phyloP scores from a whole-genome alignment of 805 yeast genomes.

The Teunomyces barrocoloradensis region DNA sequence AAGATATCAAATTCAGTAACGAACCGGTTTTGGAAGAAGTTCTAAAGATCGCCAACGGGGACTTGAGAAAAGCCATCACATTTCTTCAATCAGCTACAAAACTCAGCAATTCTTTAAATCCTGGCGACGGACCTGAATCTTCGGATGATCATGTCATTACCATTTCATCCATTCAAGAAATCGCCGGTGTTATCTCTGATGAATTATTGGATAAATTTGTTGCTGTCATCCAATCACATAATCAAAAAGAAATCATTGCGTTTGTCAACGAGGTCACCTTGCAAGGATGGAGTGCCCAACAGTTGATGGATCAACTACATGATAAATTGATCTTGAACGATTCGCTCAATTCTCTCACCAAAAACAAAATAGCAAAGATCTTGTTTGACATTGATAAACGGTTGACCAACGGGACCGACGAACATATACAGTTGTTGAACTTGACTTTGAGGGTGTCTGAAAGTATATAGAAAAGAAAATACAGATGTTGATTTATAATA shows the following conservation, averaged over 20 bases:
- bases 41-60: conserved; percentile 78
- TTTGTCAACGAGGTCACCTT: conserved; percentile 52
- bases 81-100: conserved; percentile 80
- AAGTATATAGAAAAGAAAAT: conserved; percentile 1
- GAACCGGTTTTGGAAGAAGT: conserved; percentile 64
- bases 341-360: conserved; percentile 47
- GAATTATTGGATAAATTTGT: conserved; percentile 43
- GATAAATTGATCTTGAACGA: conserved; percentile 61
- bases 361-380: conserved; percentile 60
- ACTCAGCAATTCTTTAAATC: conserved; percentile 32
- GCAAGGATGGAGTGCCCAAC: conserved; percentile 80
- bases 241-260: conserved; percentile 29
- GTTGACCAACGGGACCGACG: conserved; percentile 84
- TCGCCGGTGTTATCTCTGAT: conserved; percentile 72
- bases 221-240: conserved; percentile 24
- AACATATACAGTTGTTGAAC: conserved; percentile 76
- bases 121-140: not conserved
- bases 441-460: conserved; percentile 39
- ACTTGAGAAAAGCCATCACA: conserved; percentile 90
- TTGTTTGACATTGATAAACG: conserved; percentile 75
- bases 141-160: conserved; percentile 36
- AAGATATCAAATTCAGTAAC: conserved; percentile 23
- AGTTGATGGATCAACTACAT: conserved; percentile 68
- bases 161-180: conserved; percentile 53
- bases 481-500: not conserved